Conservation (phyloP, 2,329 filamentous ascomycete species). For the Trichoderma koningiopsis region DNA sequence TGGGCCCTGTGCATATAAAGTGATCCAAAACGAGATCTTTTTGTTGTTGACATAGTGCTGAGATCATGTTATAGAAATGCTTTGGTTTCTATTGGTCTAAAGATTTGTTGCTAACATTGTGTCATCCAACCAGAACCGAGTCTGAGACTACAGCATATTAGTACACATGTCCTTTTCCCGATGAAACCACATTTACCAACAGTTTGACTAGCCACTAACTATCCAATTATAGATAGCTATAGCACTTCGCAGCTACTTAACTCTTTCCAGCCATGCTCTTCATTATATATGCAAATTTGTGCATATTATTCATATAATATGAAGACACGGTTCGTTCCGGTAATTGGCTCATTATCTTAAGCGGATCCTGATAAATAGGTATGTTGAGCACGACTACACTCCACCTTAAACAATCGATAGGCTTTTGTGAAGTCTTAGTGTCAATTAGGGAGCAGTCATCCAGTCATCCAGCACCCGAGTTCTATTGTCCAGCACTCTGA, state of each 20-base stretch:
- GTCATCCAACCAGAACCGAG: background rate
- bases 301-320: background rate
- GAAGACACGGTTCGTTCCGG: background rate
- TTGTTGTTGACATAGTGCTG: background rate
- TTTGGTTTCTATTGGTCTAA: constrained; percentile 18
- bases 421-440: background rate
- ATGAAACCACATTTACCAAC: background rate
- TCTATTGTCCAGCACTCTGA: too few relatives aligned
- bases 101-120: background rate
- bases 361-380: background rate
- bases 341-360: background rate
- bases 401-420: background rate
- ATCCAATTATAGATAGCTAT: background rate
- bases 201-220: background rate
- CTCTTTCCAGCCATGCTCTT: background rate
- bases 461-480: too few relatives aligned
- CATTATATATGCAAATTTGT: background rate
- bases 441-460: too few relatives aligned
- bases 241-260: background rate
- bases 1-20: background rate
- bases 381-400: background rate
- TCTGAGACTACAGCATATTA: background rate
- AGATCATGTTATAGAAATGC: background rate
- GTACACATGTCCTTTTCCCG: background rate
- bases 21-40: background rate